phyloP scores from a whole-genome alignment of 441 rosid genomes.

The Eutrema salsugineum region DNA sequence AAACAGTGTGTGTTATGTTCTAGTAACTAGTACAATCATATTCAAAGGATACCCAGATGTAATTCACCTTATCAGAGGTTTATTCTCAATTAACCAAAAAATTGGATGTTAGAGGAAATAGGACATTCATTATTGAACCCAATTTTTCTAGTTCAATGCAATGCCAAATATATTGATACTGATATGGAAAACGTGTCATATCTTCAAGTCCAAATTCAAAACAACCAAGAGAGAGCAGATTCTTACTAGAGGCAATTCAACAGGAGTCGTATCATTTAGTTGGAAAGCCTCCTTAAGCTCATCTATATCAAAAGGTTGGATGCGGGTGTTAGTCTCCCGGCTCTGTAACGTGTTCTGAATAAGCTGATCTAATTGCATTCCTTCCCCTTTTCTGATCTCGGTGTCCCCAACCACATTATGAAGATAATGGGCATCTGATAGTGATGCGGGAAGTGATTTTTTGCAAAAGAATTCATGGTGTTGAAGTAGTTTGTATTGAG shows the following conservation, averaged over 20 bases:
- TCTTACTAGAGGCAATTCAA: slow-evolving; percentile 50
- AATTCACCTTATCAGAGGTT: neutral
- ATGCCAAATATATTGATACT: neutral
- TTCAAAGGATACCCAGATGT: neutral
- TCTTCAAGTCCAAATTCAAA: neutral
- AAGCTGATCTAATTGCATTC: slow-evolving; percentile 62
- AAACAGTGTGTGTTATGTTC: neutral
- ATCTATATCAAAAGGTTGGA: slow-evolving; percentile 49
- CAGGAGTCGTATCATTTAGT: slow-evolving; percentile 41
- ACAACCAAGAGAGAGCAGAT: slow-evolving; percentile 5
- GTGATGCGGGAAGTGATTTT: slow-evolving; percentile 45
- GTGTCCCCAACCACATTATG: slow-evolving; percentile 57
- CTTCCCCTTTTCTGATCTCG: slow-evolving; percentile 67
- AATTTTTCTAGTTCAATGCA: neutral
- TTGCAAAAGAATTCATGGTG: slow-evolving; percentile 68
- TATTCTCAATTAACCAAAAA: neutral
- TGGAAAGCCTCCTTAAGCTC: slow-evolving; percentile 52
- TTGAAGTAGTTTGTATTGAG: slow-evolving; percentile 45
- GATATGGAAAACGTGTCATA: neutral
- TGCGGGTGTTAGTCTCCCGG: slow-evolving; percentile 25
- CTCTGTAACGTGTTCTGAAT: slow-evolving; percentile 28
- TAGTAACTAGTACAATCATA: neutral
- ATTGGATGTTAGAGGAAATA: neutral
- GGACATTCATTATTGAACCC: neutral
- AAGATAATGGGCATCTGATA: slow-evolving; percentile 55